These are phyloP conservation scores for Boechera stricta DNA, from an alignment of 345 rosid genomes.

Conservation along the genomic window DNA sequence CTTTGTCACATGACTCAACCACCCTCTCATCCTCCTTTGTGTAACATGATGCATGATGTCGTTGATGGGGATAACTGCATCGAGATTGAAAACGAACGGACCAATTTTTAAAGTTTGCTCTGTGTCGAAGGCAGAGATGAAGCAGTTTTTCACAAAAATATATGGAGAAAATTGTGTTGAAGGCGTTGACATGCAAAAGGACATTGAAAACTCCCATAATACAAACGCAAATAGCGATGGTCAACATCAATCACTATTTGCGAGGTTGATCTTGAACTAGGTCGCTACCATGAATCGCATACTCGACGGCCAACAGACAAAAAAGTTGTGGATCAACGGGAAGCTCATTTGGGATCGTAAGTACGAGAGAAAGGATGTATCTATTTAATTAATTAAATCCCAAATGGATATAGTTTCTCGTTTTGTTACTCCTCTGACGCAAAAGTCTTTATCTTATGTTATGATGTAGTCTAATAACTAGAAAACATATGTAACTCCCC, in stretches of 20 bases:
- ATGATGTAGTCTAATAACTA: neutral
- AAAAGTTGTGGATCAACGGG: neutral
- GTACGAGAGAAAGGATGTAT: neutral
- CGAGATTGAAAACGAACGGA: constrained; percentile 41
- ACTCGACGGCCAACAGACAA: neutral
- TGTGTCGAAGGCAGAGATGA: constrained; percentile 40
- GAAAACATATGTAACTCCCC: neutral
- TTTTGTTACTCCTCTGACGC: neutral
- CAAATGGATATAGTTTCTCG: neutral
- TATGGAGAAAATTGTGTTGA: constrained; percentile 36
- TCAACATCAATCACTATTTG: neutral
- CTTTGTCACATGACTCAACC: too few relatives aligned
- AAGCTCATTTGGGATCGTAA: neutral
- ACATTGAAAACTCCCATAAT: too few relatives aligned
- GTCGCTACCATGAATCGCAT: neutral
- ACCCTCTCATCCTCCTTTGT: too few relatives aligned
- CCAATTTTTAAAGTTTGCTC: constrained; percentile 51
- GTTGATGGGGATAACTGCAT: neutral
- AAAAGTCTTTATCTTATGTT: neutral
- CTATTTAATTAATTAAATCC: neutral
- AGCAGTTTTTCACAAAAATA: constrained; percentile 29
- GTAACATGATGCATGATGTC: neutral
- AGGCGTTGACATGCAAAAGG: constrained; percentile 19
- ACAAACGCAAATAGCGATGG: neutral
- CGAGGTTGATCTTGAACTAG: neutral